A percentile compares a stretch with the other conserved stretches of the same genome.
Conservation (phyloP, 768 basidiomycete genomes). For the Pholiota conissans region DNA sequence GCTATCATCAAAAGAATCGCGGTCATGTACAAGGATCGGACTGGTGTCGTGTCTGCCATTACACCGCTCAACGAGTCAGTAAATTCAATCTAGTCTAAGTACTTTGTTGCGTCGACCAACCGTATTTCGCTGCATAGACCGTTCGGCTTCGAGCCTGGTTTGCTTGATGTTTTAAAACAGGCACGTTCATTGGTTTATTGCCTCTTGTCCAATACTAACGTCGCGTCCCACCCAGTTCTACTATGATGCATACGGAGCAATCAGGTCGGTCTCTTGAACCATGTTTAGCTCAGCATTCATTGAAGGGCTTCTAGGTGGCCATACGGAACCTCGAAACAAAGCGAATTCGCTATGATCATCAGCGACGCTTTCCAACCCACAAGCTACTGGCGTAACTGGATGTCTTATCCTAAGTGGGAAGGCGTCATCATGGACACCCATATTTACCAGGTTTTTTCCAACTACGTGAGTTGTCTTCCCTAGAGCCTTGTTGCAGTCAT, state of each 20-base stretch:
- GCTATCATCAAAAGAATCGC: slow-evolving; percentile 62
- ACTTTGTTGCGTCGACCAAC: not conserved
- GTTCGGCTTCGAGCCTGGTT: slow-evolving; percentile 4
- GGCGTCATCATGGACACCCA: slow-evolving; percentile 81
- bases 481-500: not conserved
- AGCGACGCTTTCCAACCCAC: slow-evolving; percentile 79
- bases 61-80: slow-evolving; percentile 75
- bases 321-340: slow-evolving; percentile 39
- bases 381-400: slow-evolving; percentile 65
- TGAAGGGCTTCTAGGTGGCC: slow-evolving; percentile 27
- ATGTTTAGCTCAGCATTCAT: slow-evolving; percentile 4
- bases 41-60: slow-evolving; percentile 60
- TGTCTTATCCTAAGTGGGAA: slow-evolving; percentile 46
- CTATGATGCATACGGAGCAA: slow-evolving; percentile 66
- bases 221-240: slow-evolving; percentile 48
- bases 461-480: slow-evolving; percentile 36
- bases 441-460: slow-evolving; percentile 71
- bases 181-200: slow-evolving; percentile 22
- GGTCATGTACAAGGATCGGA: slow-evolving; percentile 49
- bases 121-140: not conserved
- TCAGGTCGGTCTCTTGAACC: slow-evolving; percentile 29
- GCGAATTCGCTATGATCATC: slow-evolving; percentile 63
- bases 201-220: not conserved
- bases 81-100: not conserved
- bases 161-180: slow-evolving; percentile 48